Evolutionary conservation across 1,139 yeast species (phyloP).

Genomic region (Geotrichum siamense): DNA sequence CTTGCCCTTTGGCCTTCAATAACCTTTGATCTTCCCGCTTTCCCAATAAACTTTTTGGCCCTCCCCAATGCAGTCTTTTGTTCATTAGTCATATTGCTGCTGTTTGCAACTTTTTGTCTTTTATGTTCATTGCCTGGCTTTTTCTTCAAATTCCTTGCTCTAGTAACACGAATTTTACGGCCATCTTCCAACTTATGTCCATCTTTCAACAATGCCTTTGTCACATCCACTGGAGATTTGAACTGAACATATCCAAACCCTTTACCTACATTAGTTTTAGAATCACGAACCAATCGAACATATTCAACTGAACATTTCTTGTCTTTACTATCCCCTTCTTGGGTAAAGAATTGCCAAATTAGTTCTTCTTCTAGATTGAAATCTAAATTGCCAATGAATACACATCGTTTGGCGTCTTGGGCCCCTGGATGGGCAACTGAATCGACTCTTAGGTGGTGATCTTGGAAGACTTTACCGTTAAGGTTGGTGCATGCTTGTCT

Average conservation of each 20-base stretch:
- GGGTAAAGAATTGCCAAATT: constrained; percentile 68
- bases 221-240: constrained; percentile 69
- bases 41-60: constrained; percentile 66
- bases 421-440: constrained; percentile 85
- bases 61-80: constrained; percentile 78
- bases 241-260: constrained; percentile 97
- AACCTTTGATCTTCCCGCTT: constrained; percentile 64
- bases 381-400: constrained; percentile 90
- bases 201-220: constrained; percentile 71
- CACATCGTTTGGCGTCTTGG: constrained; percentile 74
- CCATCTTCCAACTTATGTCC: constrained; percentile 54
- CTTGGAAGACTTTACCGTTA: constrained; percentile 63
- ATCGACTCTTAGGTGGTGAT: constrained; percentile 81
- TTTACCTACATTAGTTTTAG: constrained; percentile 91
- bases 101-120: constrained; percentile 21
- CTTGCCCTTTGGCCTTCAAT: constrained; percentile 81
- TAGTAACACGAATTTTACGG: constrained; percentile 68
- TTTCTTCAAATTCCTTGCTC: constrained; percentile 61
- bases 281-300: constrained; percentile 83
- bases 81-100: constrained; percentile 21
- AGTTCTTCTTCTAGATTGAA: constrained; percentile 89
- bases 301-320: constrained; percentile 54
- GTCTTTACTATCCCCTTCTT: constrained; percentile 44
- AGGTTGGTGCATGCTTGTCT: constrained; percentile 43
- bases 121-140: constrained; percentile 31